These are phyloP conservation scores for Acrodontium crateriforme DNA, from an alignment of 2,329 filamentous ascomycete species.

Conservation along the genomic window DNA sequence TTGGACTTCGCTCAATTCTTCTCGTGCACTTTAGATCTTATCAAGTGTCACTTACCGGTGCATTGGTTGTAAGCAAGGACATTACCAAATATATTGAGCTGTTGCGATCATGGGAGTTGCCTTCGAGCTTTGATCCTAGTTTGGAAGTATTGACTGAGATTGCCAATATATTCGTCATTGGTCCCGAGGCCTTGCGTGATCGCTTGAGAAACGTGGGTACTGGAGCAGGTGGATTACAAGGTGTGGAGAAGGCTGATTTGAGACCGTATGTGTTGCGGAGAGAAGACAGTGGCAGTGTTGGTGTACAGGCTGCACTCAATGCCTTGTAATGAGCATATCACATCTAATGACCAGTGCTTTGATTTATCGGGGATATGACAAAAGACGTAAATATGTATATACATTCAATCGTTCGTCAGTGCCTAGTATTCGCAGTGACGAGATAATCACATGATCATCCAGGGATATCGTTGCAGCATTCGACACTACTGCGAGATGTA, in stretches of 20 bases:
- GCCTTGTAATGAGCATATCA: no score
- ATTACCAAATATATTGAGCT: slow-evolving; percentile 86
- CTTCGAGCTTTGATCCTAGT: slow-evolving; percentile 39
- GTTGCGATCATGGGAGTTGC: slow-evolving; percentile 62
- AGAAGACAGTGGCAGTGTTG: slow-evolving; percentile 68
- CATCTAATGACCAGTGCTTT: no score
- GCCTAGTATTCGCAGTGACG: no score
- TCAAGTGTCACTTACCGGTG: slow-evolving; percentile 81
- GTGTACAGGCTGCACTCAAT: slow-evolving; percentile 70
- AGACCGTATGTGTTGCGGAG: slow-evolving; percentile 72
- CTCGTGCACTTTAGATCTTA: slow-evolving; percentile 94
- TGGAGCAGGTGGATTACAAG: slow-evolving; percentile 22
- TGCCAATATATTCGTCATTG: slow-evolving; percentile 89
- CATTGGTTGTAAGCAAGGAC: slow-evolving; percentile 90
- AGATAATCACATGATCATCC: no score
- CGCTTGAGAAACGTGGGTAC: slow-evolving; percentile 31
- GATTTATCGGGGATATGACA: no score
- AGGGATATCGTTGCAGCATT: no score
- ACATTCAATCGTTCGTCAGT: no score
- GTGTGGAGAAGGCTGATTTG: slow-evolving; percentile 42
- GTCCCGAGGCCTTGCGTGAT: slow-evolving; percentile 41
- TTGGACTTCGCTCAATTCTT: slow-evolving; percentile 62
- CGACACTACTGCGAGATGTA: no score
- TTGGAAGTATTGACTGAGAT: slow-evolving; percentile 87
- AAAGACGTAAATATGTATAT: no score